Conservation (phyloP, 2,329 filamentous ascomycete genomes). For the Ophiosphaerella korrae region DNA sequence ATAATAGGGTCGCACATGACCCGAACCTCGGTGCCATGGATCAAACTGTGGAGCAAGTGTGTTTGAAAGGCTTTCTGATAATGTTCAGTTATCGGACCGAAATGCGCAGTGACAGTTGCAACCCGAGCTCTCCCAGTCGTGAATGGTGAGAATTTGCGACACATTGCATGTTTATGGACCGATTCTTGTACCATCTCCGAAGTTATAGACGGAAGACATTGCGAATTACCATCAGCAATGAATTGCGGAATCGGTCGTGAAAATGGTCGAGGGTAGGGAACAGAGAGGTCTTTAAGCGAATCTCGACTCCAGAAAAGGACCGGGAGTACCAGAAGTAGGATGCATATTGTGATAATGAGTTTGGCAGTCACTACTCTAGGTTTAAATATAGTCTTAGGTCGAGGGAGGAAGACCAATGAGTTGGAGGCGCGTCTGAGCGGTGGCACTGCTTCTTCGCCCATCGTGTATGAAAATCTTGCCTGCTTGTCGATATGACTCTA, state of each 20-base stretch:
- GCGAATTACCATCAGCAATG: slow-evolving; percentile 15
- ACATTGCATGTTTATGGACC: slow-evolving; percentile 15
- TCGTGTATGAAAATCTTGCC: neutral
- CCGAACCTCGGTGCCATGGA: slow-evolving; percentile 51
- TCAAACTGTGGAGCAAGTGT: slow-evolving; percentile 47
- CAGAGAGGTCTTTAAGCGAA: slow-evolving; percentile 4
- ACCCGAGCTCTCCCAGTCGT: slow-evolving; percentile 24
- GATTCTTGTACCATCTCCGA: slow-evolving; percentile 15
- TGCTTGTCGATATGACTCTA: neutral
- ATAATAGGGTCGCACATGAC: slow-evolving; percentile 50
- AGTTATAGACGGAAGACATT: slow-evolving; percentile 19
- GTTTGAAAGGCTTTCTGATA: slow-evolving; percentile 51
- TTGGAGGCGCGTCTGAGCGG: neutral
- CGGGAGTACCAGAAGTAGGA: slow-evolving; percentile 8
- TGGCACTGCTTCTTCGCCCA: slow-evolving; percentile 2
- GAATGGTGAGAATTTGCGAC: slow-evolving; percentile 22
- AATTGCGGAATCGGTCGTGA: slow-evolving; percentile 12
- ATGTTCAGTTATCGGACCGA: slow-evolving; percentile 41
- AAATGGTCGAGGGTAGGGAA: slow-evolving; percentile 13
- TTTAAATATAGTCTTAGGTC: neutral
- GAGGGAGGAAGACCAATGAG: neutral
- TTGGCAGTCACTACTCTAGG: neutral
- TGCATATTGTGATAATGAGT: slow-evolving; percentile 5
- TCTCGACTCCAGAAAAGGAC: slow-evolving; percentile 11
- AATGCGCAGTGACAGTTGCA: slow-evolving; percentile 49